Percentiles rank a stretch among this genome's conserved stretches.
These are phyloP conservation scores for Acanthamoeba triangularis DNA, from an alignment of 208 protist genomes.

Conservation along the genomic window DNA sequence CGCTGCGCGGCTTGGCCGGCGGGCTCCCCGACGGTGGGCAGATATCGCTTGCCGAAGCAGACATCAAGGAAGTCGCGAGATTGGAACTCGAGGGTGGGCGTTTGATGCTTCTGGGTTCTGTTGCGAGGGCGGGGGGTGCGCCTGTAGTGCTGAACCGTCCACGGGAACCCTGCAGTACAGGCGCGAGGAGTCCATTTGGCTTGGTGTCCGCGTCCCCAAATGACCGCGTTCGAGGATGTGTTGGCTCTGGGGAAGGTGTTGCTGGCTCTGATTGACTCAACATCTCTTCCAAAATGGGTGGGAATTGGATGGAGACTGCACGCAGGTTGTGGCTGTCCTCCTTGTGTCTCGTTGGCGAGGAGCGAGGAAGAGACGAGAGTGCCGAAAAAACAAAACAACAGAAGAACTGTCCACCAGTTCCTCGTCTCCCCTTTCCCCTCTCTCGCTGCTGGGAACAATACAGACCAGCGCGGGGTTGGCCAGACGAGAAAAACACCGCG, in stretches of 20 bases:
- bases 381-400: too few relatives aligned
- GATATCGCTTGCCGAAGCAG: neutral
- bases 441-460: too few relatives aligned
- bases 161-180: neutral
- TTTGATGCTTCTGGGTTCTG: neutral
- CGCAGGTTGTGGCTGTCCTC: too few relatives aligned
- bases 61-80: neutral
- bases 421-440: too few relatives aligned
- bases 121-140: neutral
- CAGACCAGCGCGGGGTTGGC: too few relatives aligned
- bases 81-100: neutral
- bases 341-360: too few relatives aligned
- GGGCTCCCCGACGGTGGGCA: neutral
- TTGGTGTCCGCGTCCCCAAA: neutral
- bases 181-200: neutral
- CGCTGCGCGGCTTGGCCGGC: neutral
- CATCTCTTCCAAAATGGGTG: neutral
- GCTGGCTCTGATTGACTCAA: neutral
- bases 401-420: too few relatives aligned
- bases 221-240: neutral
- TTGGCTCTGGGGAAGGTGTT: too few relatives aligned
- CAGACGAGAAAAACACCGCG: too few relatives aligned
- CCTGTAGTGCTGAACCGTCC: neutral
- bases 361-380: too few relatives aligned
- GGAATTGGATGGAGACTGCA: too few relatives aligned